Base-by-base conservation (phyloP, 352 stramenopile genomes). In the Phytophthora syringae region DNA sequence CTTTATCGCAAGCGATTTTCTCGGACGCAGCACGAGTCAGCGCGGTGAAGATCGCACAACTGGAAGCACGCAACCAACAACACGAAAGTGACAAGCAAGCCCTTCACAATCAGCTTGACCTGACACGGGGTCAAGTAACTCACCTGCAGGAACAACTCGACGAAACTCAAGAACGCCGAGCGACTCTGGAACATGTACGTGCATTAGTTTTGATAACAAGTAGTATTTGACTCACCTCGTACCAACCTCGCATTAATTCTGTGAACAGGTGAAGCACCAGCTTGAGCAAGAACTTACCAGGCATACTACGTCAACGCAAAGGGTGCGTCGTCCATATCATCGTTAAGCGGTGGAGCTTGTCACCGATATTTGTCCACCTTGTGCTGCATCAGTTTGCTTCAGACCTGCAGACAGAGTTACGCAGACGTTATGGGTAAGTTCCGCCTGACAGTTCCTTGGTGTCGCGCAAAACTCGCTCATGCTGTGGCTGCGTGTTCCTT, bases 361-460 rank as follows among this genome's bases (percentile, higher is more conserved):
- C 34, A 40, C 16, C 2, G 34, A 16, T 6, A 5, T 18, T 30
- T 25, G 2, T 24, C 34, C n/a, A 15, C 65, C 21, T 40, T 37
- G 5, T 21, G 22, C 18, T 13, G n/a, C 9, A 30, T 49, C 55
- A 90, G 70, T 92, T 90, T 60, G 70, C 72, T 11, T 60, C 60
- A 15, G 79, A 88, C 30, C 60, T 90, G 25, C 79, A 86, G 34
- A 40, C 40, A 27, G 75, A 89, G 48, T 43, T 92, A 7, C 74
- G 72, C 18, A 82, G 79, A 53, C 82, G 82, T 47, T 88, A 89
- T 50, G 82, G 80, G 80, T 91, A 39, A 47, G 74, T 67, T 18
- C 21, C 25, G 16, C 7, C 24, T 37, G 15, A 16, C 16, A 22
- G 15, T 28, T 61, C 20, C 13, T 45, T 6, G 21, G 27, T 52